A percentile compares a stretch with the other conserved stretches of the same genome.
Evolutionary conservation across 1,284 basidiomycete species (phyloP).

Genomic region (Thelephora terrestris): DNA sequence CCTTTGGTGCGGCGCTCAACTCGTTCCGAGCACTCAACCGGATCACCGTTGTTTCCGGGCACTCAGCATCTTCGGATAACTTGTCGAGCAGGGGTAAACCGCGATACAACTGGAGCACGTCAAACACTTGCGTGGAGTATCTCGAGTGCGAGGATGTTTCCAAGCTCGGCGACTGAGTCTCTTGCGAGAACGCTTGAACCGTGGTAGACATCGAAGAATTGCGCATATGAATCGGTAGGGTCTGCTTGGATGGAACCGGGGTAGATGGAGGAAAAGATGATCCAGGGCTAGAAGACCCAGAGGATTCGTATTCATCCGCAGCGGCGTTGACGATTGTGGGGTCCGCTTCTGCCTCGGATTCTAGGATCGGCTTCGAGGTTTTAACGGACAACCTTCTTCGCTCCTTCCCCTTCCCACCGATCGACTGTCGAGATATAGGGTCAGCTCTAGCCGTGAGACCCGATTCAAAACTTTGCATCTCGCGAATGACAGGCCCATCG

Average conservation of each 20-base stretch:
- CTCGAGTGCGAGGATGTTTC: conserved; percentile 47
- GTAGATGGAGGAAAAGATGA: not conserved
- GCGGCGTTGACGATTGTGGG: too few relatives aligned
- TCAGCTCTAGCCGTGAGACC: conserved; percentile 56
- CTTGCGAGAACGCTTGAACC: too few relatives aligned
- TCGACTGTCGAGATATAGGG: conserved; percentile 12
- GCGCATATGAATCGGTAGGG: not conserved
- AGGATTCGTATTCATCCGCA: too few relatives aligned
- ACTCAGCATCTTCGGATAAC: conserved; percentile 31
- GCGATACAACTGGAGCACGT: conserved; percentile 71
- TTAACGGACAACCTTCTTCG: not conserved
- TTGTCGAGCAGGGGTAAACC: conserved; percentile 62
- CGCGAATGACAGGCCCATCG: conserved; percentile 46
- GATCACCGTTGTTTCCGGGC: conserved; percentile 47
- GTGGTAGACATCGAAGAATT: too few relatives aligned
- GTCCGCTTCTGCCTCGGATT: too few relatives aligned
- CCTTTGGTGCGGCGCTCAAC: conserved; percentile 57
- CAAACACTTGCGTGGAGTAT: conserved; percentile 66
- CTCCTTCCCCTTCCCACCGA: conserved; percentile 9
- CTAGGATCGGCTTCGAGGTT: not conserved
- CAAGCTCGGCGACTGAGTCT: conserved; percentile 16
- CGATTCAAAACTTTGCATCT: conserved; percentile 77
- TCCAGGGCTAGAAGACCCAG: too few relatives aligned
- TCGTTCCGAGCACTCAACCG: conserved; percentile 55
- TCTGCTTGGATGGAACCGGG: not conserved